Evolutionary conservation across 495 filamentous ascomycete genomes (phyloP), one percentile per base, ranked within the genome.

Genomic region (Terfezia claveryi): DNA sequence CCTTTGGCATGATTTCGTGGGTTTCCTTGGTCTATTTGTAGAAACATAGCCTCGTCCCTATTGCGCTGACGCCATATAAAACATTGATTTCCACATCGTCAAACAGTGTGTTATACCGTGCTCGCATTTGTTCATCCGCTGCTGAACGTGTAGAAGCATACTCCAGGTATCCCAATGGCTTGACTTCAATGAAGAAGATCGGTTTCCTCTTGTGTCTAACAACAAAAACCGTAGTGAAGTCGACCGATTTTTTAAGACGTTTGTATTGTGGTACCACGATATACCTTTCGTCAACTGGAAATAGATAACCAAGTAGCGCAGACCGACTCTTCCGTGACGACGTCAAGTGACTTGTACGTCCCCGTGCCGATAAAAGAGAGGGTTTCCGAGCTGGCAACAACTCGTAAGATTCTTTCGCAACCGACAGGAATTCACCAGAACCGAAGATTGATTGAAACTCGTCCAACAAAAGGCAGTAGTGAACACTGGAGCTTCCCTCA

Each of bases 181-280:
- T 57, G 16, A 57, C 27, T 37, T 50, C 53, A 11, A 55, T 8
- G 52, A 55, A 57, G 23, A 55, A 50, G 7, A 51, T 23, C 11
- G 56, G 23, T 11, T 44, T 10, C 38, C 16, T 16, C 10, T 44
- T 16, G 16, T 44, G 38, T 44, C 38, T 44, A 44, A 44, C 38
- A 44, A 44, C 38, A 16, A 44, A 44, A 36, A 56, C 50, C 14
- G 27, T 55, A 16, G 41, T 57, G 17, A 57, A 57, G 32, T 55
- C 23, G 23, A 56, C 44, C 8, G 56, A 36, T 49, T 9, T 49
- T 38, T n/a, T 32, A 9, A 17, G 56, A 17, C n/a, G 56, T 50
- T 55, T 57, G 23, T 50, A 50, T 1, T 55, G 41, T 27, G 53
- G 27, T 1, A 12, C 32, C 11, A 57, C 38, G 10, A 57, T 27